phyloP scores from a whole-genome alignment of 305 asterid genomes.

The Solanum hybrid region DNA sequence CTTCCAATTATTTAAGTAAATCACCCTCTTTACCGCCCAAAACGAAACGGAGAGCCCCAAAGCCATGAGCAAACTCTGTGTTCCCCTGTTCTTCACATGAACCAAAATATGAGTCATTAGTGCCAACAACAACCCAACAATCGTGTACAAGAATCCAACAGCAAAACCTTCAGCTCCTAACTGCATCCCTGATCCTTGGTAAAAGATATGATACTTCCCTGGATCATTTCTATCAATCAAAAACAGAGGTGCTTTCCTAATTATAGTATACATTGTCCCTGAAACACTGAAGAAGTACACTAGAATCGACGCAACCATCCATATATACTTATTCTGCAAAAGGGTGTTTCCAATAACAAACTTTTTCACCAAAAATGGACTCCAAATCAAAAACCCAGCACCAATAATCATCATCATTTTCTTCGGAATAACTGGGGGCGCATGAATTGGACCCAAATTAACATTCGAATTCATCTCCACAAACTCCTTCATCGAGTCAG shows the following conservation, averaged over 20 bases:
- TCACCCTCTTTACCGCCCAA: constrained; percentile 67
- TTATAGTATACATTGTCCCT: constrained; percentile 82
- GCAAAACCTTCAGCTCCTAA: constrained; percentile 85
- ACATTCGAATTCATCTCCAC: constrained; percentile 37
- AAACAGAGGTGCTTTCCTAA: constrained; percentile 85
- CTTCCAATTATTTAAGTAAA: constrained; percentile 85
- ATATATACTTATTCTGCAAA: constrained; percentile 50
- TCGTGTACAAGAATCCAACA: constrained; percentile 66
- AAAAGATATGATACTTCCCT: constrained; percentile 50
- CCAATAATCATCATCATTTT: constrained; percentile 36
- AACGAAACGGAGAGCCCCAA: constrained; percentile 28
- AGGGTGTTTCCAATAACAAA: constrained; percentile 49
- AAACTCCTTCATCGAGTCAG: constrained; percentile 80
- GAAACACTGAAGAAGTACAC: constrained; percentile 90
- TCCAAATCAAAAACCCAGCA: constrained; percentile 29
- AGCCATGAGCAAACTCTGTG: constrained; percentile 41
- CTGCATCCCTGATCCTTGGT: constrained; percentile 89
- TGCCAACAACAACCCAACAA: constrained; percentile 79
- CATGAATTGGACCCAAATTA: constrained; percentile 42
- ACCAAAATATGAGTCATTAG: constrained; percentile 53
- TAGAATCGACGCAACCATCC: constrained; percentile 77
- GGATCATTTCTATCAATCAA: constrained; percentile 61
- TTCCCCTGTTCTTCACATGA: constrained; percentile 31
- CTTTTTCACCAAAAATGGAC: constrained; percentile 51
- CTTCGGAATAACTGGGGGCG: constrained; percentile 57